A percentile compares a stretch with the other conserved stretches of the same genome.
These are phyloP conservation scores for Suillus alpinus DNA, from an alignment of 768 basidiomycete genomes.

Conservation along the genomic window DNA sequence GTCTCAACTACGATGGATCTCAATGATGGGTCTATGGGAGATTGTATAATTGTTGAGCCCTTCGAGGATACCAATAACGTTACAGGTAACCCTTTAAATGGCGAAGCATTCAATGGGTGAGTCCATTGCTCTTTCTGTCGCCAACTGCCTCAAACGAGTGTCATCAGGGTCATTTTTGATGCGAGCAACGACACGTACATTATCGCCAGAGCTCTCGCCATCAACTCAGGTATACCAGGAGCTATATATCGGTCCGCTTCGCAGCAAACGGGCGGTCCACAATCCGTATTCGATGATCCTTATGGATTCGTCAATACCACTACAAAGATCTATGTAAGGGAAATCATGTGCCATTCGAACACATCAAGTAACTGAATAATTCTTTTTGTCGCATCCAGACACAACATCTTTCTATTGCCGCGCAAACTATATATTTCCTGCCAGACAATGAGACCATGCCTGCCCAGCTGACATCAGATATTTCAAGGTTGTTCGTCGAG, in stretches of 20 bases:
- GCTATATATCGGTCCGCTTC: slow-evolving; percentile 56
- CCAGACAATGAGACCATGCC: slow-evolving; percentile 34
- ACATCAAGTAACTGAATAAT: neutral
- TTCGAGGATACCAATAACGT: slow-evolving; percentile 47
- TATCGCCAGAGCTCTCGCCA: slow-evolving; percentile 47
- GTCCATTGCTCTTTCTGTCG: slow-evolving; percentile 11
- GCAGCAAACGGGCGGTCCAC: slow-evolving; percentile 38
- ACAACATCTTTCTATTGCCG: slow-evolving; percentile 54
- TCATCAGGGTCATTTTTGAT: slow-evolving; percentile 40
- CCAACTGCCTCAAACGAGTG: neutral
- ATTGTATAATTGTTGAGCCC: slow-evolving; percentile 32
- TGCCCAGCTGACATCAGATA: slow-evolving; percentile 38
- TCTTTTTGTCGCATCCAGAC: slow-evolving; percentile 36
- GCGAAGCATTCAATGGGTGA: slow-evolving; percentile 61
- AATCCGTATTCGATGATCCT: slow-evolving; percentile 44
- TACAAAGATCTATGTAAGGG: slow-evolving; percentile 29
- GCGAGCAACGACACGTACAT: slow-evolving; percentile 42
- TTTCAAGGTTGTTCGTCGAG: slow-evolving; percentile 58
- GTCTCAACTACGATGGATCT: slow-evolving; percentile 45
- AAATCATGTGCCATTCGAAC: neutral
- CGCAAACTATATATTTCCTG: slow-evolving; percentile 61
- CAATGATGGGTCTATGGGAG: slow-evolving; percentile 38
- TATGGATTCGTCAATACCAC: slow-evolving; percentile 57
- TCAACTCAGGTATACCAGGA: slow-evolving; percentile 52
- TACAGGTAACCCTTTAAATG: slow-evolving; percentile 42